Conservation (phyloP, 208 protist genomes). For the Trichomonas tenax region DNA sequence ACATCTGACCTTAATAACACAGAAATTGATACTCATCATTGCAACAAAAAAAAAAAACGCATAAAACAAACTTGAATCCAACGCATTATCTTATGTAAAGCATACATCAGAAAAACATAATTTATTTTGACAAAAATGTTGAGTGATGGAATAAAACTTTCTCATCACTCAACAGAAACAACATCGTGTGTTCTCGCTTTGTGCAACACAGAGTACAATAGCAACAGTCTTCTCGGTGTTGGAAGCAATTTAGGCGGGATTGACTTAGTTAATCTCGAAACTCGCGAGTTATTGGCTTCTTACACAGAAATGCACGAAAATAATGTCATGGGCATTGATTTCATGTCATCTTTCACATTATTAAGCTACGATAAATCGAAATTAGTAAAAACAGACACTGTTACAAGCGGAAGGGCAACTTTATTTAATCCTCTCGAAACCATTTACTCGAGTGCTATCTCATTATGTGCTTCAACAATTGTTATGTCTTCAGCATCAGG, state of each 20-base stretch:
- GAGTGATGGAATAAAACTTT: not conserved
- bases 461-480: not conserved
- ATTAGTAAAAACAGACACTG: not conserved
- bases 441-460: not conserved
- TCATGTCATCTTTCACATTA: not conserved
- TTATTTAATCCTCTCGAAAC: not conserved
- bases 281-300: not conserved
- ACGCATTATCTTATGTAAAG: no score
- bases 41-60: no score
- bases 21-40: no score
- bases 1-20: no score
- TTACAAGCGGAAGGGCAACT: not conserved
- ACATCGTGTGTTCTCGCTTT: not conserved
- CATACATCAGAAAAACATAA: no score
- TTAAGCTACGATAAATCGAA: not conserved
- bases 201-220: not conserved
- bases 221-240: not conserved
- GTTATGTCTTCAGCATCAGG: not conserved
- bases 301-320: not conserved
- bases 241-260: not conserved
- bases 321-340: not conserved
- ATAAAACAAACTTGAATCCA: no score
- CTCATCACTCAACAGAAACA: not conserved
- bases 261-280: not conserved
- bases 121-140: not conserved